Conservation (phyloP, 129 eudicot genomes). For the Logfia minima region DNA sequence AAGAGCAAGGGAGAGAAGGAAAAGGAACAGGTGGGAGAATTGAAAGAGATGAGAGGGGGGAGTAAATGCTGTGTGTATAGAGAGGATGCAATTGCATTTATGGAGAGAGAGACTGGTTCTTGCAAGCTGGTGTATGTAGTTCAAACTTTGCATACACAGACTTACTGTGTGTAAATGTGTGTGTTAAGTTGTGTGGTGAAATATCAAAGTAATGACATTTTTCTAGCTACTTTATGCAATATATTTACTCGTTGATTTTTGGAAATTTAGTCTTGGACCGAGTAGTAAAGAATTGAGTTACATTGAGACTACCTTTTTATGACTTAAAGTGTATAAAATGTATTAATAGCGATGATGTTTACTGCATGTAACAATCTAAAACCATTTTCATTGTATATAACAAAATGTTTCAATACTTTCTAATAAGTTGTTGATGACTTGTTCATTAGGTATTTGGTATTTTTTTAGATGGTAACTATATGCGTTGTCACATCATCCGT, state of each 20-base stretch:
- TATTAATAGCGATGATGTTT: no score
- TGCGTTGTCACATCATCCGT: no score
- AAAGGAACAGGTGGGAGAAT: slow-evolving; percentile 43
- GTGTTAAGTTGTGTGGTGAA: background rate
- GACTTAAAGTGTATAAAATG: no score
- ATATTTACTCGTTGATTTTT: no score
- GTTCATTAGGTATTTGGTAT: no score
- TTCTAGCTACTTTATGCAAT: background rate
- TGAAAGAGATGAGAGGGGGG: slow-evolving; percentile 44
- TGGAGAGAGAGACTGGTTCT: background rate
- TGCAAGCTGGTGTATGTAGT: background rate
- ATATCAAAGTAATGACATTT: background rate
- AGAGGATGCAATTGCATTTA: slow-evolving; percentile 47
- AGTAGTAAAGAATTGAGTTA: background rate
- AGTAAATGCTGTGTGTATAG: slow-evolving; percentile 40
- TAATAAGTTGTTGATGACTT: no score
- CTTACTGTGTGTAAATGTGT: background rate
- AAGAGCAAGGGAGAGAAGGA: slow-evolving; percentile 22
- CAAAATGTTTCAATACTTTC: no score
- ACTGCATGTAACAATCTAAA: no score
- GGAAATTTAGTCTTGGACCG: background rate
- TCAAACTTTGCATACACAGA: background rate
- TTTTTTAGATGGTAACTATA: no score
- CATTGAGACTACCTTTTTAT: no score
- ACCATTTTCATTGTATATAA: no score